A percentile compares a stretch with the other conserved stretches of the same genome.
Conservation (phyloP, 371 early-diverging fungal species). For the Funneliformis caledonium region DNA sequence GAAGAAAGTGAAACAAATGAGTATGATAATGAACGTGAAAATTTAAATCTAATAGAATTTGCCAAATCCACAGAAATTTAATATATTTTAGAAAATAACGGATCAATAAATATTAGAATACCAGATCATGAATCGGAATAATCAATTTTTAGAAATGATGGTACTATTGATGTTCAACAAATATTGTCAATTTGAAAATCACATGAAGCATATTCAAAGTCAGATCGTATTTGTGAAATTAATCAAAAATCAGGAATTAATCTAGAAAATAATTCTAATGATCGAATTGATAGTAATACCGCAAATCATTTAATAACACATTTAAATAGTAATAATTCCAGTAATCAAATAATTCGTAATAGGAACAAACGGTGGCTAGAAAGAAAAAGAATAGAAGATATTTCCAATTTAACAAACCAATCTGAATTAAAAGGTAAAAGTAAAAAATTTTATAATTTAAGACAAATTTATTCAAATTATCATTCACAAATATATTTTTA, state of each 20-base stretch:
- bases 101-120: background rate
- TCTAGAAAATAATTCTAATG: background rate
- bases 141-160: background rate
- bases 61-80: background rate
- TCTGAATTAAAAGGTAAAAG: no score
- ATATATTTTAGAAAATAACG: background rate
- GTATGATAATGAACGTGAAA: no score
- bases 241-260: no score
- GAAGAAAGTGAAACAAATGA: no score
- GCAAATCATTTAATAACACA: conserved; percentile 1
- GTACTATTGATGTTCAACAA: background rate
- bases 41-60: no score
- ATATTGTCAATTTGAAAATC: background rate
- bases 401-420: no score
- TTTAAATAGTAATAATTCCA: no score
- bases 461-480: no score
- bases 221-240: background rate
- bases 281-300: background rate
- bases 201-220: background rate
- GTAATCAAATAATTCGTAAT: no score
- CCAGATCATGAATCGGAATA: background rate
- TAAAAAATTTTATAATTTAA: no score
- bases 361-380: no score
- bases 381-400: background rate
- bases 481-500: no score